Evolutionary conservation across 371 early-diverging fungal species (phyloP).

Genomic region (Mortierella sp.): DNA sequence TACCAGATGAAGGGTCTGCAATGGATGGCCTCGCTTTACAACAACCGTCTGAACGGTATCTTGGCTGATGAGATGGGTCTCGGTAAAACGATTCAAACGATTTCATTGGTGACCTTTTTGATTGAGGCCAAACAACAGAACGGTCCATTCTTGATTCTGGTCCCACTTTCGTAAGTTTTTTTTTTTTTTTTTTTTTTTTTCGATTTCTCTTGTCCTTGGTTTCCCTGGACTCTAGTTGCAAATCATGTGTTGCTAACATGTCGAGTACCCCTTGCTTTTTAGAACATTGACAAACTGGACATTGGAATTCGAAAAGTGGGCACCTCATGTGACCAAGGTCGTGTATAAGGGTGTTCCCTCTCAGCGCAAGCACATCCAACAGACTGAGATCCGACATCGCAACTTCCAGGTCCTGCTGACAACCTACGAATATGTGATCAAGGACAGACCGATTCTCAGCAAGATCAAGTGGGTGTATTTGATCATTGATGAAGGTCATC

Average conservation of each 20-base stretch:
- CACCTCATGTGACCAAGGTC: conserved; percentile 89
- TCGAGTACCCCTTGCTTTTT: not conserved
- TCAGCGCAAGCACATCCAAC: conserved; percentile 78
- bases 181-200: conserved; percentile 36
- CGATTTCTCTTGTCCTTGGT: not conserved
- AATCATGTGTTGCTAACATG: not conserved
- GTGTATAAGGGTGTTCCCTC: conserved; percentile 91
- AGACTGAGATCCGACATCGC: conserved; percentile 75
- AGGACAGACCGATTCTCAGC: conserved; percentile 85
- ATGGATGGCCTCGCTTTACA: conserved; percentile 99
- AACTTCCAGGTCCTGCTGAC: conserved; percentile 97
- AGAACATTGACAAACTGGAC: conserved; percentile 97
- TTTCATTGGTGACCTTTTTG: conserved; percentile 94
- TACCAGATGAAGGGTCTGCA: conserved; percentile 98
- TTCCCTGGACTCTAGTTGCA: not conserved
- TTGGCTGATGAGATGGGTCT: conserved; percentile 99
- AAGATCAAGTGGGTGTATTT: conserved; percentile 95
- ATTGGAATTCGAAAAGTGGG: conserved; percentile 98
- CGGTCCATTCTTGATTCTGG: conserved; percentile 95
- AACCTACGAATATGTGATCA: conserved; percentile 98
- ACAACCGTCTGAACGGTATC: conserved; percentile 97
- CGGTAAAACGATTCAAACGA: conserved; percentile 98
- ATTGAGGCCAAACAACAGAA: conserved; percentile 91
- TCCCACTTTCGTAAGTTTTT: conserved; percentile 86
- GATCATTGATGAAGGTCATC: conserved; percentile 99